Base-by-base conservation (phyloP, 148 eudicot species). In the Camellia granthamiana region DNA sequence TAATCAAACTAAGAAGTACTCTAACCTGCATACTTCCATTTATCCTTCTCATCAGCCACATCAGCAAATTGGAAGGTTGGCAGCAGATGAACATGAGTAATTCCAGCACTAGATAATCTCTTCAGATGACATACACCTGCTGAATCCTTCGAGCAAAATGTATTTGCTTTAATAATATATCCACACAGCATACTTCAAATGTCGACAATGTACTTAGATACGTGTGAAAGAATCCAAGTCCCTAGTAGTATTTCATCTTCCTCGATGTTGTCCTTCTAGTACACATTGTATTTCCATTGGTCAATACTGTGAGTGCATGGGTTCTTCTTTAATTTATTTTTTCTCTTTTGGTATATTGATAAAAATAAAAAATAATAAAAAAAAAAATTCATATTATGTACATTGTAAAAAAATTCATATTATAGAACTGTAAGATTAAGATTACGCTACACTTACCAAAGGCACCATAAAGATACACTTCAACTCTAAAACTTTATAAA, bases 61-160 rank as follows among this genome's bases (percentile, higher is more conserved):
- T 84, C 91, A 75, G 91, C 98, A 90, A 96, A 96, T 61, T 96
- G 98, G 84, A 92, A 96, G 84, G 94, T 91, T 83, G 99, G 99
- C 60, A 96, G 84, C 81, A 96, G 88, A 89, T 96, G 98, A 58
- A 96, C 86, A 84, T 96, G 99, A 81, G 98, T 92, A 71, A 96
- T 87, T 83, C 99, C 99, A 79, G 98, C 98, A 85, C 80, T 75
- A 7, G 99, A 92, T 74, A 96, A 86, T 81, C 86, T 93, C 86
- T 87, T 92, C 75, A 96, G 85, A 88, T 96, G 99, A 75, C n/a
- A 81, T 51, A 92, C 83, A 70, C 98, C 91, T 38, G 95, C 93
- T 61, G 99, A 93, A 65, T 93, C 92, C 99, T 96, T 88, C 85
- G 88, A 67, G 70, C 56, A 78, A 52, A 59, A 81, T 62, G 23